Percentiles rank a stretch among this genome's conserved stretches.
phyloP scores from a whole-genome alignment of 2,329 filamentous ascomycete genomes.

The Ophiostoma piceae region DNA sequence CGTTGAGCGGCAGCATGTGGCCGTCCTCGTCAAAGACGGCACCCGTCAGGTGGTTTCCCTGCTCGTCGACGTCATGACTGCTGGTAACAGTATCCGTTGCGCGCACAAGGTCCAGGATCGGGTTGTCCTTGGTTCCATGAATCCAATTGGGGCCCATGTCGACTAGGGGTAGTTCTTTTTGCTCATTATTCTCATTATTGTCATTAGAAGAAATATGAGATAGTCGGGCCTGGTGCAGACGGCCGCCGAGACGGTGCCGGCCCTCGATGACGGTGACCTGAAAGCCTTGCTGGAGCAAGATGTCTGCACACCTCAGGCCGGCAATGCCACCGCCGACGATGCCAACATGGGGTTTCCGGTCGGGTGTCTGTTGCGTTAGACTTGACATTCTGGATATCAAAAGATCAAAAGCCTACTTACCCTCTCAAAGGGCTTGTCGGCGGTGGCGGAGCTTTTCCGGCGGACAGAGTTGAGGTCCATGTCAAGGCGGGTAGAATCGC shows the following conservation, averaged over 20 bases:
- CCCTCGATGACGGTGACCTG: conserved; percentile 66
- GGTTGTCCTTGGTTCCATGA: conserved; percentile 66
- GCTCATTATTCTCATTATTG: neutral
- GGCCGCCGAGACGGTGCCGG: conserved; percentile 60
- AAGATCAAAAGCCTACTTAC: conserved; percentile 2
- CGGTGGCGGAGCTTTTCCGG: conserved; percentile 30
- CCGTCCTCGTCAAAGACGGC: conserved; percentile 53
- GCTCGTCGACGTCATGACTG: conserved; percentile 48
- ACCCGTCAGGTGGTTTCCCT: conserved; percentile 28
- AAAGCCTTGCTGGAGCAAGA: conserved; percentile 60
- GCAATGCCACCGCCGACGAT: conserved; percentile 67
- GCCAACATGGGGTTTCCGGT: conserved; percentile 48
- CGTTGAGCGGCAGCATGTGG: conserved; percentile 41
- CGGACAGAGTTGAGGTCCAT: conserved; percentile 45
- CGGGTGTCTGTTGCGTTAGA: conserved; percentile 13
- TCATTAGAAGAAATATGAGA: conserved; percentile 14
- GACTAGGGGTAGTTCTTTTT: conserved; percentile 39
- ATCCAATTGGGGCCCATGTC: conserved; percentile 75
- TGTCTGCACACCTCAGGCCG: conserved; percentile 64
- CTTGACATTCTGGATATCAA: neutral
- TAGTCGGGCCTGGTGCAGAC: conserved; percentile 50
- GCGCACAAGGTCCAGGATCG: conserved; percentile 61
- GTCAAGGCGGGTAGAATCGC: conserved; percentile 45
- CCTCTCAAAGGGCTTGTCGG: neutral
- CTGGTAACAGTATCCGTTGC: conserved; percentile 51